Evolutionary conservation across 345 rosid species (phyloP).

Genomic region (Brassica juncea): DNA sequence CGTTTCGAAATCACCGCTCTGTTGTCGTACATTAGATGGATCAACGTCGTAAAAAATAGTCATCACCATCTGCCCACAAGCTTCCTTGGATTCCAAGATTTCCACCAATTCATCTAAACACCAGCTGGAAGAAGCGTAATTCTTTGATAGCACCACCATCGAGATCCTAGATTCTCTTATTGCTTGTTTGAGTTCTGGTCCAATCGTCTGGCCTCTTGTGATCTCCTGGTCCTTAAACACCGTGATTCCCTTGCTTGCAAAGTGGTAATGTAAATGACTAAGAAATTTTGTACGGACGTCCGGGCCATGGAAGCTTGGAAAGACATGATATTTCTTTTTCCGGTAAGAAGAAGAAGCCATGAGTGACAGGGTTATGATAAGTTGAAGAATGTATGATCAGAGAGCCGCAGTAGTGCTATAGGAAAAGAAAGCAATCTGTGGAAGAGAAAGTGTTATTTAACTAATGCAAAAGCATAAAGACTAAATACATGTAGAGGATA

Average conservation of each 20-base stretch:
- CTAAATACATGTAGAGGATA: not conserved
- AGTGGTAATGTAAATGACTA: slow-evolving; percentile 3
- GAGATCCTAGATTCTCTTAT: slow-evolving; percentile 2
- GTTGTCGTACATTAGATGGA: not conserved
- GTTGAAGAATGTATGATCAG: not conserved
- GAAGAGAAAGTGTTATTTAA: not conserved
- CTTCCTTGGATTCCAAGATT: not conserved
- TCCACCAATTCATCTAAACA: slow-evolving; percentile 6
- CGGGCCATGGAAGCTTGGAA: not conserved
- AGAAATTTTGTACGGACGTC: slow-evolving; percentile 1
- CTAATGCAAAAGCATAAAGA: not conserved
- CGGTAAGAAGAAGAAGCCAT: not conserved
- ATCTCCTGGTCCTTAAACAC: not conserved
- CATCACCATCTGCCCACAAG: not conserved
- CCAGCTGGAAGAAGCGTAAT: not conserved
- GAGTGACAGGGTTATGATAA: not conserved
- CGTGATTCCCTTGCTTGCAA: not conserved
- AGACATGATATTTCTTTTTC: not conserved
- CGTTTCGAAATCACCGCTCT: not conserved
- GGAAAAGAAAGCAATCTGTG: not conserved
- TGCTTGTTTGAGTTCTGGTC: not conserved
- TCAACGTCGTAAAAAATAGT: not conserved
- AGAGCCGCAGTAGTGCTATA: not conserved
- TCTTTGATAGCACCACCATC: slow-evolving; percentile 1
- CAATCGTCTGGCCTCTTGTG: not conserved